Evolutionary conservation across 768 basidiomycete species (phyloP).

Genomic region (Cystofilobasidium ferigula): DNA sequence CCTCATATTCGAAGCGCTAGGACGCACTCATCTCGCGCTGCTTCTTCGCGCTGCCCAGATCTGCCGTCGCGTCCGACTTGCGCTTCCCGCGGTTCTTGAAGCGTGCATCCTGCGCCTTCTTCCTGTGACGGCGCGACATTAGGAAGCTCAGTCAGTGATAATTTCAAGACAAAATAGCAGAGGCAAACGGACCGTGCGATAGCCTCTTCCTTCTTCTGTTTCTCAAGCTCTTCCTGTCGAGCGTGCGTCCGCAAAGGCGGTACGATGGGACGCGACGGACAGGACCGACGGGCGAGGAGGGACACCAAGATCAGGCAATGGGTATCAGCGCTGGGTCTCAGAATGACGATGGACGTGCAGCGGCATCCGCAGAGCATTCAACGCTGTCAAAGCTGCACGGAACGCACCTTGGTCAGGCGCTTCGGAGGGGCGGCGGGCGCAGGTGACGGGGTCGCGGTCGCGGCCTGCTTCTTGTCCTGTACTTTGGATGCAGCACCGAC

Average conservation of each 20-base stretch:
- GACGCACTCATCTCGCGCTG: not conserved
- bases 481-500: too few species aligned
- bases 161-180: not conserved
- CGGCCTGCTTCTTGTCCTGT: too few species aligned
- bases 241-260: too few species aligned
- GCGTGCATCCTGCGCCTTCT: not conserved
- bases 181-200: conserved; percentile 9
- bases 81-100: not conserved
- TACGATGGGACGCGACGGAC: too few species aligned
- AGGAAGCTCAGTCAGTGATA: not conserved
- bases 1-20: not conserved
- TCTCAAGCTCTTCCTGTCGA: conserved; percentile 19
- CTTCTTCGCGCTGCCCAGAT: not conserved
- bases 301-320: too few species aligned
- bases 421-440: not conserved
- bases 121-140: not conserved
- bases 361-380: too few species aligned
- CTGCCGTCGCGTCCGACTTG: not conserved
- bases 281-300: too few species aligned
- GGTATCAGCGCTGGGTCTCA: too few species aligned
- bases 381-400: too few species aligned
- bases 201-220: conserved; percentile 22
- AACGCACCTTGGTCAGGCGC: not conserved
- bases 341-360: too few species aligned
- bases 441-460: too few species aligned